Evolutionary conservation across 352 stramenopile genomes (phyloP).

Genomic region (Phytopythium boreale): DNA sequence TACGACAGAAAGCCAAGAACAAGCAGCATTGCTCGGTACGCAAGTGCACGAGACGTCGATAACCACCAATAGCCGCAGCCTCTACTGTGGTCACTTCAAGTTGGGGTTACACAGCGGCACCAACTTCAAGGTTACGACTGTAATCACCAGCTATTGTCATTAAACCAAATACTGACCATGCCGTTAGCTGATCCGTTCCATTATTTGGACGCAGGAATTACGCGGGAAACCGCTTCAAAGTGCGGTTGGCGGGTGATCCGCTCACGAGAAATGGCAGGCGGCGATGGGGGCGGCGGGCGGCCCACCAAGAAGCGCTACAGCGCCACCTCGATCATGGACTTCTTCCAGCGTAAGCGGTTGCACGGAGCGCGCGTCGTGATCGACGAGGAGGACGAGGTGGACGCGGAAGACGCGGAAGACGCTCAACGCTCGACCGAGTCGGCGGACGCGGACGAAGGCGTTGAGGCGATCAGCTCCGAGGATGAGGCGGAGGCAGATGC

Average conservation of each 20-base stretch:
- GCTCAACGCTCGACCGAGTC: not conserved
- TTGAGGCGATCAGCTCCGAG: slow-evolving; percentile 17
- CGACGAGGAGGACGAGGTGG: slow-evolving; percentile 9
- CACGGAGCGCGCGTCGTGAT: slow-evolving; percentile 14
- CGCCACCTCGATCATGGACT: slow-evolving; percentile 50
- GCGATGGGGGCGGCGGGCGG: not conserved
- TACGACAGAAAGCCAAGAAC: too few relatives aligned
- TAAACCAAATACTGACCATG: not conserved
- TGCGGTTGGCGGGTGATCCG: not conserved
- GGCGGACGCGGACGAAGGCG: not conserved
- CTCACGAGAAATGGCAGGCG: not conserved
- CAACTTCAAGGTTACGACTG: not conserved
- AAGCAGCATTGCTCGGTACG: too few relatives aligned
- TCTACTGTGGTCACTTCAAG: not conserved
- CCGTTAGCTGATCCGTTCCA: not conserved
- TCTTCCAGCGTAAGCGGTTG: slow-evolving; percentile 59
- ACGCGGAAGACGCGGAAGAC: not conserved
- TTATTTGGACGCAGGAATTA: not conserved
- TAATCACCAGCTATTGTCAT: not conserved
- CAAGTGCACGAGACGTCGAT: too few relatives aligned
- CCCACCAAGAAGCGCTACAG: slow-evolving; percentile 3
- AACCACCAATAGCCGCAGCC: not conserved
- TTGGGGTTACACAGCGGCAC: not conserved
- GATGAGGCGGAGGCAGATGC: not conserved
- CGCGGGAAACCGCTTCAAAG: not conserved